phyloP scores from a whole-genome alignment of 805 yeast genomes.

The Saccharomyces jurei region DNA sequence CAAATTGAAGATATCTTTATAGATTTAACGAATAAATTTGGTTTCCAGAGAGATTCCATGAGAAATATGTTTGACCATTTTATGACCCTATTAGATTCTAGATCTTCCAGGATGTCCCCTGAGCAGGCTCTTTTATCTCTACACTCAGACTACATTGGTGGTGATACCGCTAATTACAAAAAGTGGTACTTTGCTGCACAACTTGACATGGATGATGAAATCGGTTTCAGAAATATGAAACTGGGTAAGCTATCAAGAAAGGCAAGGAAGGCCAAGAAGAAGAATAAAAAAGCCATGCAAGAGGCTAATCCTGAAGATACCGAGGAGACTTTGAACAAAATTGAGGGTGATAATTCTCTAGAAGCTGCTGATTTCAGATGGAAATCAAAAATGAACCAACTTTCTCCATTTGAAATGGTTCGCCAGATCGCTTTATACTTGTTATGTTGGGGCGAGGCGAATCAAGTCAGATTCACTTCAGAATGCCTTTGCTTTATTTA shows the following conservation, averaged over 20 bases:
- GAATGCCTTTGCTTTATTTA: conserved; percentile 80
- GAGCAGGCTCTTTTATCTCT: conserved; percentile 72
- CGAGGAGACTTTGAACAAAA: conserved; percentile 48
- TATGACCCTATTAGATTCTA: conserved; percentile 74
- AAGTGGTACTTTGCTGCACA: conserved; percentile 91
- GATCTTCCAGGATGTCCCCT: conserved; percentile 83
- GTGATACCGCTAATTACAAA: conserved; percentile 74
- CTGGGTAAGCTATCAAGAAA: conserved; percentile 68
- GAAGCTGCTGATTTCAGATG: conserved; percentile 84
- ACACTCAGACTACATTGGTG: conserved; percentile 86
- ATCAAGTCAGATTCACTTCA: conserved; percentile 78
- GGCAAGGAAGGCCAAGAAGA: conserved; percentile 76
- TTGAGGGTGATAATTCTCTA: conserved; percentile 76
- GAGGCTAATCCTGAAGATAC: conserved; percentile 54
- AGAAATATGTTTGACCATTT: conserved; percentile 84
- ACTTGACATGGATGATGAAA: conserved; percentile 61
- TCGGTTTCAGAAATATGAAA: conserved; percentile 49
- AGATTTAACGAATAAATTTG: conserved; percentile 73
- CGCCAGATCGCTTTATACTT: conserved; percentile 64
- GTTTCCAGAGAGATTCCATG: conserved; percentile 89
- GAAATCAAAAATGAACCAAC: conserved; percentile 53
- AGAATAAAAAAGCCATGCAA: conserved; percentile 58
- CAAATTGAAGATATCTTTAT: conserved; percentile 81
- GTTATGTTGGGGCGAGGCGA: conserved; percentile 86
- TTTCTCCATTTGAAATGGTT: conserved; percentile 49